These are phyloP conservation scores for Passalora sequoiae DNA, from an alignment of 2,329 filamentous ascomycete genomes.

Conservation along the genomic window DNA sequence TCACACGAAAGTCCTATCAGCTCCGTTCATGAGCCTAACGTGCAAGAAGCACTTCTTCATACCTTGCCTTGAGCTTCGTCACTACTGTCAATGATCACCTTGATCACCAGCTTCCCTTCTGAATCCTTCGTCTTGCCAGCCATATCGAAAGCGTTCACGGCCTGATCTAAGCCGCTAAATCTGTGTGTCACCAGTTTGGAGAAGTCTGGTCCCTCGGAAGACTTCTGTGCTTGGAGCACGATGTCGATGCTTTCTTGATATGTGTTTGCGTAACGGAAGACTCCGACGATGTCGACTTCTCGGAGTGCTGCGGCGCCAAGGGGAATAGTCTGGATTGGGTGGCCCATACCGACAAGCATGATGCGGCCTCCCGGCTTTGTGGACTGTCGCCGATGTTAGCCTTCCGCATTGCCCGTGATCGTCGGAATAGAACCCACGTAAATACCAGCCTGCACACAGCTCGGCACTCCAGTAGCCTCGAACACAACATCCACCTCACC, in stretches of 20 bases:
- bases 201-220: conserved; percentile 54
- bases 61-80: conserved; percentile 6
- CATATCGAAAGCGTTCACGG: conserved; percentile 62
- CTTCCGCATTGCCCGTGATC: neutral
- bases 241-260: conserved; percentile 65
- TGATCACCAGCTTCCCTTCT: conserved; percentile 63
- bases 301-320: conserved; percentile 66
- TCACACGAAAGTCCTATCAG: neutral
- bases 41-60: neutral
- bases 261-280: conserved; percentile 73
- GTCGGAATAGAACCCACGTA: conserved; percentile 46
- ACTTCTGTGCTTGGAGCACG: conserved; percentile 42
- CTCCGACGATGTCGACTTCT: conserved; percentile 72
- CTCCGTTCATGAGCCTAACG: neutral
- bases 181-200: conserved; percentile 70
- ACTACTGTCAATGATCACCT: conserved; percentile 55
- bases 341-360: conserved; percentile 75
- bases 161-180: conserved; percentile 59
- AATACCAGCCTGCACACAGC: conserved; percentile 69
- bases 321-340: conserved; percentile 67
- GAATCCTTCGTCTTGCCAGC: conserved; percentile 64
- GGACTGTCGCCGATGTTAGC: conserved; percentile 35
- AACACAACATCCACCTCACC: conserved; percentile 65
- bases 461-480: conserved; percentile 71
- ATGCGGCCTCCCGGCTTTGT: conserved; percentile 66